These are phyloP conservation scores for Phalaenopsis aphrodite DNA, from an alignment of 106 monocot genomes.

Conservation along the genomic window DNA sequence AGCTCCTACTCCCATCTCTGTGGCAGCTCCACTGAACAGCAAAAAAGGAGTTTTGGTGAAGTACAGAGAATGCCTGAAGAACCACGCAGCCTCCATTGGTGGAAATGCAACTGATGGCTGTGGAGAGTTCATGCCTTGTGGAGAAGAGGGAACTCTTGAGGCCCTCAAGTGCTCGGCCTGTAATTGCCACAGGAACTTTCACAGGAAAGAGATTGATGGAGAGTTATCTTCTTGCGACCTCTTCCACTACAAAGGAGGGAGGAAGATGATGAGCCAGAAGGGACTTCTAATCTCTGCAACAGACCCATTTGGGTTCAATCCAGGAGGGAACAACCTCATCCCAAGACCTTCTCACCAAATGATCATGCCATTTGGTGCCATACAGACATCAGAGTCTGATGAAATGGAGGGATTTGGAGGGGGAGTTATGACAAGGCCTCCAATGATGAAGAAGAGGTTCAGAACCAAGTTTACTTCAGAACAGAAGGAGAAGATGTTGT, in stretches of 20 bases:
- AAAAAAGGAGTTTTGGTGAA: slow-evolving; percentile 21
- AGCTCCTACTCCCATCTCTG: slow-evolving; percentile 4
- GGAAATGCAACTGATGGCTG: slow-evolving; percentile 58
- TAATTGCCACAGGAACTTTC: slow-evolving; percentile 70
- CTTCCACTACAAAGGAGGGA: slow-evolving; percentile 15
- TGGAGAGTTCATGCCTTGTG: slow-evolving; percentile 79
- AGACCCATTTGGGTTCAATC: slow-evolving; percentile 15
- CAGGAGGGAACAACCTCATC: slow-evolving; percentile 9
- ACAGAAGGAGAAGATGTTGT: slow-evolving; percentile 73
- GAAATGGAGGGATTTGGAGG: slow-evolving; percentile 35
- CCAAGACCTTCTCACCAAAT: slow-evolving; percentile 32
- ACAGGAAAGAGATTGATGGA: slow-evolving; percentile 50
- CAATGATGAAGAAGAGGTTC: slow-evolving; percentile 49
- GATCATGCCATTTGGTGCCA: slow-evolving; percentile 69
- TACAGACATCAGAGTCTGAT: slow-evolving; percentile 41
- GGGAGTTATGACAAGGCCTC: slow-evolving; percentile 3
- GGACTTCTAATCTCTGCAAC: slow-evolving; percentile 22
- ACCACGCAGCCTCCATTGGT: slow-evolving; percentile 67
- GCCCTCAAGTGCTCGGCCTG: slow-evolving; percentile 62
- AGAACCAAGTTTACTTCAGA: slow-evolving; percentile 69
- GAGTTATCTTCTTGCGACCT: background rate
- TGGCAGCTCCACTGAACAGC: slow-evolving; percentile 3
- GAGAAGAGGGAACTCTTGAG: slow-evolving; percentile 58
- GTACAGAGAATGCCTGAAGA: slow-evolving; percentile 71
- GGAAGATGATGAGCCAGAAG: slow-evolving; percentile 24